Base-by-base conservation (phyloP, 495 filamentous ascomycete species). In the Aspergillus cavernicola region DNA sequence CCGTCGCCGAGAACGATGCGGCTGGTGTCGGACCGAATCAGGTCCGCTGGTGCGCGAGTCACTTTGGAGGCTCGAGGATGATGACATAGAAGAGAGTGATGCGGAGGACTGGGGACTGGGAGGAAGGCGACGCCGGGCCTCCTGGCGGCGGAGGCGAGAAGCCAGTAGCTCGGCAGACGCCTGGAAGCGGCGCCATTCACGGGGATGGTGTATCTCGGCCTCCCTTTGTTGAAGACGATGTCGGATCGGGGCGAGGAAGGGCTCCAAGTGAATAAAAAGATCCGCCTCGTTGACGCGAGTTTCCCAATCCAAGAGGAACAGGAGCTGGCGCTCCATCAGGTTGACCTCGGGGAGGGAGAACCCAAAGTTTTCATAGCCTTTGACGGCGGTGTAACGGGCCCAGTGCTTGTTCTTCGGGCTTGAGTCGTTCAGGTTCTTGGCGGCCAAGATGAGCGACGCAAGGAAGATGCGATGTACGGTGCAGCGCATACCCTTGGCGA, bases 371-470 rank as follows among this genome's bases (percentile, higher is more conserved):
- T 88, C 87, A 65, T 73, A 87, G 41, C 85, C 85, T 59, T 85
- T 82, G 52, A 93, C 84, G 35, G 73, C 70, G 45, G 87, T 92
- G 77, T 97, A 98, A 53, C 80, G 84, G 23, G 93, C 91, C 93
- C 93, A 98, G 77, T 98, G 93, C 83, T 97, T 97, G 81, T 98
- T 98, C 85, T 97, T 97, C 45, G 95, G 93, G 22, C 90, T 95
- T 42, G 92, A 96, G 74, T 90, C 86, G 61, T 90, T 90, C 40
- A 90, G 68, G 63, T 90, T 88, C 78, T 90, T 90, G 8, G 86
- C 86, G 8, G 86, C 84, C 24, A 90, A 80, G 55, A 90, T 90
- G 52, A 90, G 79, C 9, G 85, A 82, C n/a, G 86, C 86, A 18
- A 90, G 81, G 71, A 90, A 89, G 70, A 90, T 90, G 29, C 86